phyloP scores from a whole-genome alignment of 371 early-diverging fungal species.

The Circinella umbellata region DNA sequence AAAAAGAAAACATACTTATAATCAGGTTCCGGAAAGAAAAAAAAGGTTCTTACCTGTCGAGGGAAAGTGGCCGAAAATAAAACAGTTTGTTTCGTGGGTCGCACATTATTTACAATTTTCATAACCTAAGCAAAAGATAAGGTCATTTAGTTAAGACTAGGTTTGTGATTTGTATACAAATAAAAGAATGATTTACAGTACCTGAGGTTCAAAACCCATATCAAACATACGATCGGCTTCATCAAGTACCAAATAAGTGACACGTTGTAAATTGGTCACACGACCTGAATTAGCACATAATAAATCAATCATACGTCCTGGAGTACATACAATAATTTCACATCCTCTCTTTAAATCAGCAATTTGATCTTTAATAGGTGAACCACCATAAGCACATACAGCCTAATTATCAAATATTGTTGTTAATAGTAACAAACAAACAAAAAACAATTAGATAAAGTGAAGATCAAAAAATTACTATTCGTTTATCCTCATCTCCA shows the following conservation, averaged over 20 bases:
- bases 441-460: background rate
- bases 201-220: constrained; percentile 99
- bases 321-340: constrained; percentile 99
- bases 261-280: constrained; percentile 92
- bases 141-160: too few species aligned
- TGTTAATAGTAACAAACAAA: background rate
- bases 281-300: constrained; percentile 95
- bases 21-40: background rate
- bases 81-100: constrained; percentile 92
- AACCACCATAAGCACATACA: constrained; percentile 98
- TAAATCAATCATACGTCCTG: constrained; percentile 99
- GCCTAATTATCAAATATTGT: constrained; percentile 47
- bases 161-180: too few species aligned
- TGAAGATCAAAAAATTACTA: background rate
- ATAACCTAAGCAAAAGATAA: constrained; percentile 60
- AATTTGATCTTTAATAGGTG: constrained; percentile 97
- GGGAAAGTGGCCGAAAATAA: constrained; percentile 98
- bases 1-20: background rate
- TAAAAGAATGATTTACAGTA: constrained; percentile 19
- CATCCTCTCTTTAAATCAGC: constrained; percentile 97
- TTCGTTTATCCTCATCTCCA: background rate
- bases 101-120: constrained; percentile 95
- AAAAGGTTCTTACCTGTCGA: constrained; percentile 61
- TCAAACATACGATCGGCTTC: constrained; percentile 99
- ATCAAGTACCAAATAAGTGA: constrained; percentile 98